Evolutionary conservation across 1,284 basidiomycete genomes (phyloP).

Genomic region (Neolentinus lepideus): DNA sequence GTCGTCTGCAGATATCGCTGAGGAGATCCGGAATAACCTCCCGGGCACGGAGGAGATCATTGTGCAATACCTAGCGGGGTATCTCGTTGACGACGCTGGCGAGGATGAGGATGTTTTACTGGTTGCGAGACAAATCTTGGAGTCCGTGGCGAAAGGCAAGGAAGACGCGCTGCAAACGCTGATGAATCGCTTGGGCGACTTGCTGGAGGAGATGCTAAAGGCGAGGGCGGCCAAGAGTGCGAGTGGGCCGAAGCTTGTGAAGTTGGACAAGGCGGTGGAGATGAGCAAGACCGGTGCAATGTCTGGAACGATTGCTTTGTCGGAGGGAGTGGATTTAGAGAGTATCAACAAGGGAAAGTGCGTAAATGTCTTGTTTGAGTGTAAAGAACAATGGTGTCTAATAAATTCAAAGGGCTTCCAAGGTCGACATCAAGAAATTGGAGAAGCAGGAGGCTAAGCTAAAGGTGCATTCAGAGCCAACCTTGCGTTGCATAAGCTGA

Average conservation of each 20-base stretch:
- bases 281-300: conserved; percentile 84
- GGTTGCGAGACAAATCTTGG: conserved; percentile 71
- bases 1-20: conserved; percentile 64
- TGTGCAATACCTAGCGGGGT: conserved; percentile 89
- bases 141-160: conserved; percentile 56
- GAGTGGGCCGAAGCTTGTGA: conserved; percentile 47
- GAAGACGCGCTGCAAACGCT: conserved; percentile 55
- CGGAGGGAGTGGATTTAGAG: conserved; percentile 88
- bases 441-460: conserved; percentile 99
- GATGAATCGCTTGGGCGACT: conserved; percentile 57
- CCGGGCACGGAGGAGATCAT: conserved; percentile 92
- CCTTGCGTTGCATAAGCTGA: neutral
- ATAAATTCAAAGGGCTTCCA: conserved; percentile 61
- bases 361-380: conserved; percentile 24
- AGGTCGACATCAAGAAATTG: conserved; percentile 96
- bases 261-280: conserved; percentile 91
- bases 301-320: conserved; percentile 78
- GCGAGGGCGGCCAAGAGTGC: conserved; percentile 45
- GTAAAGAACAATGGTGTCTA: conserved; percentile 6
- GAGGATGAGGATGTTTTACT: conserved; percentile 86
- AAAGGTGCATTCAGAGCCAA: conserved; percentile 17
- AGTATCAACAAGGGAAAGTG: conserved; percentile 92
- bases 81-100: conserved; percentile 88
- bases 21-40: conserved; percentile 72
- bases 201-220: conserved; percentile 58